Base-by-base conservation (phyloP, 441 rosid genomes). In the Sinapis alba region DNA sequence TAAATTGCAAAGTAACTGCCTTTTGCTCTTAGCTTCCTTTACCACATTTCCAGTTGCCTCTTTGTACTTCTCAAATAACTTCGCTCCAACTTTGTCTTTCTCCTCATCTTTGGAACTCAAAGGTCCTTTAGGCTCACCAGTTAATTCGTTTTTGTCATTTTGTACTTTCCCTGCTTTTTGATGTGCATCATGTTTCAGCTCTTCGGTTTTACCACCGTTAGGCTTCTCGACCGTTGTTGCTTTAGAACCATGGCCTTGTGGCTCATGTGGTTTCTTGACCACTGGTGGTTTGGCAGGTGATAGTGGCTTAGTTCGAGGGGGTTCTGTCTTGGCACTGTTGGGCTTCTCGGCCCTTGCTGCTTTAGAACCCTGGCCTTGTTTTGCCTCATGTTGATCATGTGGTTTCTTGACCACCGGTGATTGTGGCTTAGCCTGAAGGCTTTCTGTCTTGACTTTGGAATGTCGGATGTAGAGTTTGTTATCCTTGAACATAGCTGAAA, bases 401-500 rank as follows among this genome's bases (percentile, higher is more conserved):
- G 20, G 65, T 60, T 53, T 75, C 27, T 38, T 64, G 59, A 23
- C 50, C 32, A 51, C 62, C 1, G 68, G 75, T 62, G 79, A 24
- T 21, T 34, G 13, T 79, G 77, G 76, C 74, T 65, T 75, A 82
- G 80, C 72, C 68, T 72, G 51, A 47, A 75, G 38, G 73, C 7
- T 71, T 77, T 80, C 64, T 38, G 71, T 30, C 69, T 75, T 54
- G 70, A 41, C 1, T 85, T 89, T 90, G 7, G 89, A 88, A 65
- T 71, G 83, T 13, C 77, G 81, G 73, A 91, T 51, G 50, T 18
- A 58, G 57, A 94, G 95, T 38, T 68, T 80, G 28, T 82, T 81
- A 28, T n/a, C 65, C 32, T 77, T 87, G 72, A 83, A 91, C 54
- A 68, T 80, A 5, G 98, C 97, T 7, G 54, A 47, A 65, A 90